These are phyloP conservation scores for Aspergillus sparsus DNA, from an alignment of 495 filamentous ascomycete genomes.

Conservation along the genomic window DNA sequence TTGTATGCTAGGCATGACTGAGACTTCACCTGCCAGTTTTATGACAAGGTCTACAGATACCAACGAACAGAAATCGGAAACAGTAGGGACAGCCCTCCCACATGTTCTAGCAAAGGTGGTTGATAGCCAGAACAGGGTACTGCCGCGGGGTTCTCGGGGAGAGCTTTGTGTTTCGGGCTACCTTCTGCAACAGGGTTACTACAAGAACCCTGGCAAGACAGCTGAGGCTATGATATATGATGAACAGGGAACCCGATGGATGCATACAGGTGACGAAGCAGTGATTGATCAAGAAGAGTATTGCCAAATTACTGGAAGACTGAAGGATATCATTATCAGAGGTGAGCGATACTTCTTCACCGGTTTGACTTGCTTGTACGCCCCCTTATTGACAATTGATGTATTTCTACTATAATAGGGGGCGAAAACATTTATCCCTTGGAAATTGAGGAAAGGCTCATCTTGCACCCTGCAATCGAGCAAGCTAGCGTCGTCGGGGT, in stretches of 20 bases:
- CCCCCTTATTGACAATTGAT: too few relatives aligned
- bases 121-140: conserved; percentile 50
- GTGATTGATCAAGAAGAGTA: conserved; percentile 22
- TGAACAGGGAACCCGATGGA: conserved; percentile 19
- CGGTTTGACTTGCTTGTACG: too few relatives aligned
- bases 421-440: conserved; percentile 80
- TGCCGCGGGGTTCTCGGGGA: conserved; percentile 60
- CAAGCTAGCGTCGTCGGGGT: conserved; percentile 62
- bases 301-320: conserved; percentile 48
- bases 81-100: conserved; percentile 70
- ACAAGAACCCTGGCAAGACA: conserved; percentile 63
- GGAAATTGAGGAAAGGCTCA: conserved; percentile 67
- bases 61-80: conserved; percentile 60
- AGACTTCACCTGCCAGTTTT: conserved; percentile 53
- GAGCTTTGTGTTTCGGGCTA: conserved; percentile 79
- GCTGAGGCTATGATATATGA: conserved; percentile 59
- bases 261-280: conserved; percentile 27
- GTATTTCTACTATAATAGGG: too few relatives aligned
- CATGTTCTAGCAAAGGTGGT: conserved; percentile 75
- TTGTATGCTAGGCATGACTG: too few relatives aligned
- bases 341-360: conserved; percentile 33
- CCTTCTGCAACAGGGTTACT: conserved; percentile 82
- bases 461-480: conserved; percentile 52
- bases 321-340: conserved; percentile 64
- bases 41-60: conserved; percentile 83